A percentile compares a stretch with the other conserved stretches of the same genome.
phyloP scores from a whole-genome alignment of 441 rosid species.

The Arabidopsis hybrid region DNA sequence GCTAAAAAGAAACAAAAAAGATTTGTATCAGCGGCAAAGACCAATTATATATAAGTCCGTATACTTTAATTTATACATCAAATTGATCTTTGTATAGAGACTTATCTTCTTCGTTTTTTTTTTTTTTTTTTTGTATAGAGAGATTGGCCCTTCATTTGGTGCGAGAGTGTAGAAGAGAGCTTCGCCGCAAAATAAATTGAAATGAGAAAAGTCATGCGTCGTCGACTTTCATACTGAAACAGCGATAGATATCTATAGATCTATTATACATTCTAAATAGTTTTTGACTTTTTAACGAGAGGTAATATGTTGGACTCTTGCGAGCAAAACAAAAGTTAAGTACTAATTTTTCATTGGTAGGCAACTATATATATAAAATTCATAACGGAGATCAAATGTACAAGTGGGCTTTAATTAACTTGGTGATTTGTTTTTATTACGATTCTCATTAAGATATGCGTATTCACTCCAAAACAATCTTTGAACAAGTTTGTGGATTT shows the following conservation, averaged over 20 bases:
- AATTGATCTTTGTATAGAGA: neutral
- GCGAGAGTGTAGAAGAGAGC: constrained; percentile 12
- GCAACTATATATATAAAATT: neutral
- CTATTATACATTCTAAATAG: neutral
- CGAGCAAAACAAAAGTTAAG: neutral
- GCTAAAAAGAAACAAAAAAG: neutral
- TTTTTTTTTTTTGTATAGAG: neutral
- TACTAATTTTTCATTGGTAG: neutral
- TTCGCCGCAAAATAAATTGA: neutral
- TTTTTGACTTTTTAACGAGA: neutral
- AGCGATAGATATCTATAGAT: constrained; percentile 4
- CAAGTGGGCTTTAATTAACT: neutral
- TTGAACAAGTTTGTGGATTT: constrained; percentile 20
- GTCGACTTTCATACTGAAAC: constrained; percentile 1
- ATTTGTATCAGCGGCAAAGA: too few relatives aligned
- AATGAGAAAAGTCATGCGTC: constrained; percentile 7
- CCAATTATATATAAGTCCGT: neutral
- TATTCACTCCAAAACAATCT: constrained; percentile 10
- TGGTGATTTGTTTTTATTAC: neutral
- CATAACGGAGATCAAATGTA: neutral
- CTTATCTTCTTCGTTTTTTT: neutral
- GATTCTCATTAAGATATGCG: neutral
- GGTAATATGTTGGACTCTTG: neutral
- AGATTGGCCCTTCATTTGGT: constrained; percentile 15
- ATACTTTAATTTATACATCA: neutral